These are phyloP conservation scores for Spizellomyces punctatus DNA, from an alignment of 192 early-diverging fungal species.

Conservation along the genomic window DNA sequence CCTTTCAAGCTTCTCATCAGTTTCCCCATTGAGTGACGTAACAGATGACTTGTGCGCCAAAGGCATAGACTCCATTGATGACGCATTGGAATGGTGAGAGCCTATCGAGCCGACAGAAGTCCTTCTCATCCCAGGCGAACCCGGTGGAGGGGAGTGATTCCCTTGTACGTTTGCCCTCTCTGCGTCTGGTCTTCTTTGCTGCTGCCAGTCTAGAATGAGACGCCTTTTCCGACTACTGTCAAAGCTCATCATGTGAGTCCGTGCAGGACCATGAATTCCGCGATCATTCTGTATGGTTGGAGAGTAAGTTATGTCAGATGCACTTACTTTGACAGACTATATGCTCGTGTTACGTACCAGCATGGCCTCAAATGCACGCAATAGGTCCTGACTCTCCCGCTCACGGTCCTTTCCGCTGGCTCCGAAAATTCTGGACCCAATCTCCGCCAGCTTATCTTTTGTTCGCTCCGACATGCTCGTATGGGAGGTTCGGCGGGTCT, in stretches of 20 bases:
- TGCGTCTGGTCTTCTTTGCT: background rate
- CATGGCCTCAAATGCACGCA: background rate
- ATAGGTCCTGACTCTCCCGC: background rate
- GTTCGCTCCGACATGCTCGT: background rate
- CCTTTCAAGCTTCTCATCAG: conserved; percentile 17
- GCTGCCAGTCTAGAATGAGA: conserved; percentile 13
- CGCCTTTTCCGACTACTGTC: conserved; percentile 18
- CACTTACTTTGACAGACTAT: background rate
- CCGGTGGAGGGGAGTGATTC: too few species aligned
- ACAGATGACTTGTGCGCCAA: conserved; percentile 6
- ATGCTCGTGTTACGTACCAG: background rate
- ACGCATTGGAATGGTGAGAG: background rate
- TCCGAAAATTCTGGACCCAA: background rate
- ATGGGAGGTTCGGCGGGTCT: background rate
- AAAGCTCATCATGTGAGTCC: conserved; percentile 15
- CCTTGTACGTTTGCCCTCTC: too few species aligned
- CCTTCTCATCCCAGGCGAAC: too few species aligned
- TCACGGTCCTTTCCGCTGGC: background rate
- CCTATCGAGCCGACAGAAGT: background rate
- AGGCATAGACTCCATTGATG: background rate
- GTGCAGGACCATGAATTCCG: conserved; percentile 20
- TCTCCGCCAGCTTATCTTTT: background rate
- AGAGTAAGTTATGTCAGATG: background rate
- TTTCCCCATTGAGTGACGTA: conserved; percentile 7
- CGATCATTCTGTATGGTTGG: conserved; percentile 19